Evolutionary conservation across 495 filamentous ascomycete species (phyloP), one percentile per base, ranked within the genome.

Genomic region (Penicillium goetzii): DNA sequence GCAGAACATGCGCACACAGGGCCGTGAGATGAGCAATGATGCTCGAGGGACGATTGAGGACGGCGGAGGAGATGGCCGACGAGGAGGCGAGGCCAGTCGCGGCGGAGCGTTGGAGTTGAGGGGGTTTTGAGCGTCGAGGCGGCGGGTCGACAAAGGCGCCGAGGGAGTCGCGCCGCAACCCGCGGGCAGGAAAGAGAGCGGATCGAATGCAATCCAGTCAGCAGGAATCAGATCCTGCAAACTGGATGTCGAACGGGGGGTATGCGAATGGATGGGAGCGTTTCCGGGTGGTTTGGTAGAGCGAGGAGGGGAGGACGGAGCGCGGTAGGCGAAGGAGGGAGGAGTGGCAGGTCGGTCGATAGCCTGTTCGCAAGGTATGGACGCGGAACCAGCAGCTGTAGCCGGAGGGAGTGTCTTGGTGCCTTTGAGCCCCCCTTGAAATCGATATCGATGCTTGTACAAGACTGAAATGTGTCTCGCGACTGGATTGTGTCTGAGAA

Each of bases 121-220:
- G 55, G 55, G 55, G 55, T 43, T 57, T 43, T 30, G 55, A 57
- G 55, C 50, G 50, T 34, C 21, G 53, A 36, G 53, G 74, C 73
- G 70, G 75, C 74, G 75, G 76, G 65, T 74, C 65, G 73, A 68
- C 68, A 72, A 68, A 72, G 69, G 67, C 72, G 72, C 74, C 72
- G 72, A 74, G 33, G 69, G 68, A 54, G 68, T 68, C 66, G 74
- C 72, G 69, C 72, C 74, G 70, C 72, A 74, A 64, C 64, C 68
- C 67, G 71, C 68, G 72, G 72, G 66, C 65, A 68, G 50, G 56
- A 64, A 66, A 64, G 59, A 58, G 61, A 63, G 28, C 41, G 58
- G 34, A 61, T 62, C 45, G 61, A 57, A 59, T 54, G 55, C 59
- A 59, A 62, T 67, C 64, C 57, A 73, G 66, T 69, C 61, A 50